Base-by-base conservation (phyloP, 306 rosid genomes). In the Quercus bicolor region DNA sequence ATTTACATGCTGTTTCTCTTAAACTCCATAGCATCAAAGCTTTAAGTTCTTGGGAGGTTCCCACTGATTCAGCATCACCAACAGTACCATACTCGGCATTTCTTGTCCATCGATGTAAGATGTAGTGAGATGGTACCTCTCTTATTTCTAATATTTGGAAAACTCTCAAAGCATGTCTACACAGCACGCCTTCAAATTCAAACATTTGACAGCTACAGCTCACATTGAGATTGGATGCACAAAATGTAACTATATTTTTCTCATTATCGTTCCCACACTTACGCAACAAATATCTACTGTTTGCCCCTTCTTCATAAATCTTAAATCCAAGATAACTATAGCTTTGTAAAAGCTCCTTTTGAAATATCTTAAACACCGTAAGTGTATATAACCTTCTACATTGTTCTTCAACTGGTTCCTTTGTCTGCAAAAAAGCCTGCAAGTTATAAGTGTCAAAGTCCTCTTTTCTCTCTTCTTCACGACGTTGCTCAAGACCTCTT, bases 171-270 rank as follows among this genome's bases (percentile, higher is more conserved):
- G 78, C 83, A 76, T 95, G 98, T 81, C 98, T 88, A 74, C 98
- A 95, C 72, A 92, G 91, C 77, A 95, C 80, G 24, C 98, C 98
- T 85, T 95, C 98, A 12, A 86, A 90, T 82, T 95, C 98, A 84
- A 92, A 95, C 98, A 95, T 95, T 86, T 80, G 96, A 72, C 98
- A 95, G 88, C 96, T 93, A 75, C 98, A 95, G 56, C 83, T 75
- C 68, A 85, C 84, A 24, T 74, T 86, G 74, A 90, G 82, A 78
- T 85, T 84, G 72, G 97, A 75, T 61, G 90, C 86, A 82, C 76
- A 77, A 75, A 87, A 84, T 23, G 94, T 91, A 34, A 95, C 97
- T 3, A 91, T 76, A 76, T 85, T 86, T 83, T 90, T 92, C 83
- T 92, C 98, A 40, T 66, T 85, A 72, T 95, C 97, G 33, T 87